phyloP scores from a whole-genome alignment of 148 eudicot genomes.

The Nepenthes gracilis region DNA sequence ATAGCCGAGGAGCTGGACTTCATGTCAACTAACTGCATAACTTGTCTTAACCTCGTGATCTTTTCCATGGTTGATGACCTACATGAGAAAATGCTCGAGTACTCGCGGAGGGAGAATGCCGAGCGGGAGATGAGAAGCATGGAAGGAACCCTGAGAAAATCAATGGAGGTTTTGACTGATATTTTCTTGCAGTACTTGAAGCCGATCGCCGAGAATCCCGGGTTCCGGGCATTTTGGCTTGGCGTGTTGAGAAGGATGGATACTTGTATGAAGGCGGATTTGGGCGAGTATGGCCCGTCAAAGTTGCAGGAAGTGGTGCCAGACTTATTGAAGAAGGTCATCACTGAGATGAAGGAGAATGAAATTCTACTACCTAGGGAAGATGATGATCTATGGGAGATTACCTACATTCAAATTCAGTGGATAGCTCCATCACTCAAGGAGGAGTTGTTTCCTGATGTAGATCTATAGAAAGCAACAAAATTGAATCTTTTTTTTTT shows the following conservation, averaged over 20 bases:
- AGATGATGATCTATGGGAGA: constrained; percentile 88
- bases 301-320: constrained; percentile 62
- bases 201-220: constrained; percentile 33
- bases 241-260: constrained; percentile 86
- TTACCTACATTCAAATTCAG: constrained; percentile 77
- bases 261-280: constrained; percentile 82
- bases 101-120: constrained; percentile 71
- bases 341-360: constrained; percentile 52
- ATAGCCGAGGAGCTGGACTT: constrained; percentile 56
- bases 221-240: constrained; percentile 69
- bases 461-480: not conserved
- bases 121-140: constrained; percentile 86
- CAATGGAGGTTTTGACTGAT: constrained; percentile 73
- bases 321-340: constrained; percentile 48
- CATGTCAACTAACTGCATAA: constrained; percentile 40
- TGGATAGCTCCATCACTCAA: constrained; percentile 93
- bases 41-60: constrained; percentile 52
- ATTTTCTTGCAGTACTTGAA: constrained; percentile 56
- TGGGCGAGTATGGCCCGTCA: constrained; percentile 58
- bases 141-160: constrained; percentile 71
- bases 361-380: constrained; percentile 45
- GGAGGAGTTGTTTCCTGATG: constrained; percentile 65
- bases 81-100: constrained; percentile 86
- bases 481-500: not conserved
- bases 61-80: constrained; percentile 92